Conservation (phyloP, 2,329 filamentous ascomycete species). For the Neonectria punicea region DNA sequence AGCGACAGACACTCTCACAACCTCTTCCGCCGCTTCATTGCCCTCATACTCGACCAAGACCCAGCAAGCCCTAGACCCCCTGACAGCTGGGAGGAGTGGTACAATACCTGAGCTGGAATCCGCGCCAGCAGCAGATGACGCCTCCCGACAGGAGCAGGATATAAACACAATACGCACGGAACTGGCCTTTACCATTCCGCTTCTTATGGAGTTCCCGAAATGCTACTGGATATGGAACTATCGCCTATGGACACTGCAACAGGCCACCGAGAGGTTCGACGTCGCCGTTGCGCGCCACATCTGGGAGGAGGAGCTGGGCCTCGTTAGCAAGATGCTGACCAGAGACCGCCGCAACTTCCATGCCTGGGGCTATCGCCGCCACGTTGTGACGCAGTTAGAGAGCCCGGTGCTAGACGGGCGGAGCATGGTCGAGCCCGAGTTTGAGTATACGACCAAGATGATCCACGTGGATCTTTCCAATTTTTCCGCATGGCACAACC, state of each 20-base stretch:
- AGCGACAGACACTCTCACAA: slow-evolving; percentile 67
- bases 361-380: slow-evolving; percentile 91
- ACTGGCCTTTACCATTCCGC: slow-evolving; percentile 82
- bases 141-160: slow-evolving; percentile 42
- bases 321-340: slow-evolving; percentile 88
- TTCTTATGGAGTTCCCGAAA: slow-evolving; percentile 89
- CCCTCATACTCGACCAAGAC: slow-evolving; percentile 63
- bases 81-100: slow-evolving; percentile 64
- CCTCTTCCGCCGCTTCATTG: slow-evolving; percentile 70
- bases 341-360: slow-evolving; percentile 94
- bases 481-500: slow-evolving; percentile 96
- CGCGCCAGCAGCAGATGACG: slow-evolving; percentile 13
- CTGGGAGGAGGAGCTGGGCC: slow-evolving; percentile 85
- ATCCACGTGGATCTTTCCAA: slow-evolving; percentile 88
- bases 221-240: slow-evolving; percentile 99
- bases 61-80: slow-evolving; percentile 58
- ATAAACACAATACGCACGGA: slow-evolving; percentile 74
- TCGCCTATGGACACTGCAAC: slow-evolving; percentile 83
- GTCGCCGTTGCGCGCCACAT: slow-evolving; percentile 66
- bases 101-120: slow-evolving; percentile 55
- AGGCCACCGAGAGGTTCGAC: slow-evolving; percentile 74
- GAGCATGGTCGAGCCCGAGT: slow-evolving; percentile 82
- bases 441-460: slow-evolving; percentile 91
- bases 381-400: slow-evolving; percentile 81
- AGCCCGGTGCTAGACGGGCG: slow-evolving; percentile 59